A percentile compares a stretch with the other conserved stretches of the same genome.
phyloP scores from a whole-genome alignment of 2,329 filamentous ascomycete species.

The Fonsecaea nubica region DNA sequence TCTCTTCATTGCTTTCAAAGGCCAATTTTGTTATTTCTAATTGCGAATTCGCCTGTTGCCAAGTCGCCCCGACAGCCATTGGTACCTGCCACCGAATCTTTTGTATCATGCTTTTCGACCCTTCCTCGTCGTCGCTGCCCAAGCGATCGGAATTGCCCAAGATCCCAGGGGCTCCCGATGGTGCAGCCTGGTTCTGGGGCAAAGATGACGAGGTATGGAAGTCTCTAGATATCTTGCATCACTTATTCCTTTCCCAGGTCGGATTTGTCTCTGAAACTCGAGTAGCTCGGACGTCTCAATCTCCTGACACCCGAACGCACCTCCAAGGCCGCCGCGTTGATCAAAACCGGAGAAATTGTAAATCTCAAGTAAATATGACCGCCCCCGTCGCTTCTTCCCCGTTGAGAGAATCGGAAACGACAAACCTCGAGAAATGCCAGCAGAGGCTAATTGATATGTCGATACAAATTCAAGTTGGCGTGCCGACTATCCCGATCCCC shows the following conservation, averaged over 20 bases:
- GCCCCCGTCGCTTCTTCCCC: conserved; percentile 38
- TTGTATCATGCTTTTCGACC: conserved; percentile 4
- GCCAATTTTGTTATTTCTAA: too few relatives aligned
- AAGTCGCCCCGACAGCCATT: neutral
- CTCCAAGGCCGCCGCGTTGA: conserved; percentile 55
- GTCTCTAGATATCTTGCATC: neutral
- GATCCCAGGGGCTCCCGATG: conserved; percentile 59
- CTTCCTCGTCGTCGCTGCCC: conserved; percentile 4
- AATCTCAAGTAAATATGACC: conserved; percentile 7
- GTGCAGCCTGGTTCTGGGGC: conserved; percentile 67
- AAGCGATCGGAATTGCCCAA: conserved; percentile 52
- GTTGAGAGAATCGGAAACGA: too few relatives aligned
- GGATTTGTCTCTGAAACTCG: neutral
- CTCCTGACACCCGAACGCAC: conserved; percentile 63
- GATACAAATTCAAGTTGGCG: conserved; percentile 53
- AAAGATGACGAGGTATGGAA: conserved; percentile 46
- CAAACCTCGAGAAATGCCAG: too few relatives aligned
- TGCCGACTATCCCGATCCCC: conserved; percentile 57
- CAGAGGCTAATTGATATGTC: neutral
- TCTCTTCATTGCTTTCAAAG: neutral
- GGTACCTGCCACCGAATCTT: neutral
- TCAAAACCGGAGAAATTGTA: conserved; percentile 60
- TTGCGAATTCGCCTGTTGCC: too few relatives aligned
- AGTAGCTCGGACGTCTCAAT: conserved; percentile 57
- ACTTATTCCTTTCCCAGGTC: too few relatives aligned